Evolutionary conservation across 257 asterid genomes (phyloP), one percentile per base, ranked within the genome.

Genomic region (Solanum appendiculatum): DNA sequence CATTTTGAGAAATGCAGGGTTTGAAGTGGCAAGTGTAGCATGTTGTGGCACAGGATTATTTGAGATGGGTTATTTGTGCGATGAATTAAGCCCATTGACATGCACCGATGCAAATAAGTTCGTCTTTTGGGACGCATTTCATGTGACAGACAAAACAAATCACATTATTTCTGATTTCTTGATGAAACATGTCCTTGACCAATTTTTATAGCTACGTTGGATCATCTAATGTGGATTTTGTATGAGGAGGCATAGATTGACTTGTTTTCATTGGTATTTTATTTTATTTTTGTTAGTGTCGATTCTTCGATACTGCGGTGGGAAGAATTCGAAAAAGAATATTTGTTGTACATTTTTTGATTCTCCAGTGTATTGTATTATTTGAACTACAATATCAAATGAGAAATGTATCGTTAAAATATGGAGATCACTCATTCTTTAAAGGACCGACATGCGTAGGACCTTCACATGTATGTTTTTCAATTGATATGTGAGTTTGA

Each of bases 111-210:
- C 99, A 83, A 92, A 37, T 9, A 94, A 96, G 86, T 96, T 92
- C 13, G 94, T 95, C 0, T 96, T 96, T 72, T 96, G 98, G 99
- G 99, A 96, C 66, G 94, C 99, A 51, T 96, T 95, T 86, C 99
- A 96, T 87, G 98, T 98, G 3, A 94, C 98, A 0, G 91, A 96
- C 91, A 95, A 84, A 89, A 91, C 99, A 0, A 96, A 92, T 83
- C 86, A 69, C 54, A 90, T 96, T 78, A 85, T 95, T n/a, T 91
- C 90, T 31, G 93, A 90, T 34, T 89, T 93, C 86, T 37, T 96
- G 10, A 9, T 94, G 72, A 93, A 92, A 72, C 90, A 89, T 87
- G 88, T 89, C 40, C 73, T 93, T 83, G 86, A 42, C 46, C 88
- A 86, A 37, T 95, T 95, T 80, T 29, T 89, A 27, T 92, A 89